Evolutionary conservation across 805 yeast genomes (phyloP).

Genomic region (Pichia manshurica): DNA sequence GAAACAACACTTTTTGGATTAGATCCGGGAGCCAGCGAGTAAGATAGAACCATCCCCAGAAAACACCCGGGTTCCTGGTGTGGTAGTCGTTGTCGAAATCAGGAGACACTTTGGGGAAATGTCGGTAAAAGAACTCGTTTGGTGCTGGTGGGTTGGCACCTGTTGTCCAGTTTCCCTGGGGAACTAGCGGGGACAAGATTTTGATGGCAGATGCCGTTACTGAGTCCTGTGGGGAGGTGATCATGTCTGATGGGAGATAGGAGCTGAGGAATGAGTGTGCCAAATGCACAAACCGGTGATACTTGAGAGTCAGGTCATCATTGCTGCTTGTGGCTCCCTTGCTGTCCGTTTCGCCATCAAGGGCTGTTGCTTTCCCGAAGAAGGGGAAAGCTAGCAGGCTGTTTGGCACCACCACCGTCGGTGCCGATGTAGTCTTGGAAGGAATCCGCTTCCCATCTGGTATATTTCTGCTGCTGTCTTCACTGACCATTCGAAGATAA

Average conservation of each 20-base stretch:
- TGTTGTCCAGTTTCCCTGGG: conserved; percentile 11
- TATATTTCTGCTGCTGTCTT: too few relatives aligned
- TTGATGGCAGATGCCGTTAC: conserved; percentile 1
- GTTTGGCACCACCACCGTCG: too few relatives aligned
- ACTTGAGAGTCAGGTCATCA: conserved; percentile 1
- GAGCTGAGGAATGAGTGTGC: neutral
- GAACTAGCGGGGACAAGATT: conserved; percentile 9
- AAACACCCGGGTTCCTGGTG: conserved; percentile 10
- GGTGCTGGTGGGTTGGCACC: conserved; percentile 11
- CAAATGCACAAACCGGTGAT: conserved; percentile 4
- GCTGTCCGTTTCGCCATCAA: too few relatives aligned
- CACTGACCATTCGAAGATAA: neutral
- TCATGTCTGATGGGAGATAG: neutral
- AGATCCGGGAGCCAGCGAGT: conserved; percentile 12
- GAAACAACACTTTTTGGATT: conserved; percentile 11
- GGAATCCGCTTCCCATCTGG: too few relatives aligned
- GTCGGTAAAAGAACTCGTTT: conserved; percentile 10
- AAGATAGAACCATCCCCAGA: conserved; percentile 14
- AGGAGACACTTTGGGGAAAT: conserved; percentile 10
- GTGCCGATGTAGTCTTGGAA: too few relatives aligned
- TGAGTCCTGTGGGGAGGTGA: conserved; percentile 1
- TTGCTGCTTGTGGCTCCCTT: too few relatives aligned
- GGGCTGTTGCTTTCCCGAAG: too few relatives aligned
- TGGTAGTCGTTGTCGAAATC: conserved; percentile 13
- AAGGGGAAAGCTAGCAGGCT: neutral